Base-by-base conservation (phyloP, 164 flowering plant genomes). In the Protea cynaroides region DNA sequence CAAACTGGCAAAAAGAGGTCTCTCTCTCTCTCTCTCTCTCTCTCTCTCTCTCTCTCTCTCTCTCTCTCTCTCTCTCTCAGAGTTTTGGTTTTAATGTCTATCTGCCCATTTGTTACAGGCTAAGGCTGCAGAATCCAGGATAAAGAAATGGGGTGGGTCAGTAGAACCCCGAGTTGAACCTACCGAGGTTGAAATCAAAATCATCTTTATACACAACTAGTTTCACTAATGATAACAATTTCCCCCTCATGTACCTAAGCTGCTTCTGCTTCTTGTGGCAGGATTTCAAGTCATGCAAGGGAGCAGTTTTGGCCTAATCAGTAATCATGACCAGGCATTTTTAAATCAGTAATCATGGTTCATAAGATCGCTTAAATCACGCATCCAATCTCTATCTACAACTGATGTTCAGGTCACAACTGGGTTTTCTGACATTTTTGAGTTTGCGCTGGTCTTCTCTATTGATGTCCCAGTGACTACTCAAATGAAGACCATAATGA, bases 1-100 rank as follows among this genome's bases (percentile, higher is more conserved):
- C 79, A 58, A 76, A 76, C 63, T 76, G 79, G 79, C 62, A 64
- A 18, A 72, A 76, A 63, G 79, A 76, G 68, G 79, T 71, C 22
- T 7, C 46, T 40, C 46, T 40, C 2, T 40, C 46, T 24, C 59
- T 62, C 64, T 63, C 51, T 62, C 70, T 59, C 55, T 58, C 37
- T 62, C 58, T 62, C 67, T 62, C 59, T 53, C 47, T 62, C 22
- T 44, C 17, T 51, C 19, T 47, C 44, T 40, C 58, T 44, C 49
- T 57, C 40, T 44, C 54, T 12, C 61, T 55, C 53, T 47, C 37
- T 37, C 12, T 62, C 44, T 34, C 58, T 25, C n/a, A 17, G 38
- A 25, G 38, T 14, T 8, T n/a, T n/a, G n/a, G n/a, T n/a, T 14
- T 49, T 49, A 14, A 49, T 49, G 18, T 14, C 18, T 11, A 44